A percentile compares a stretch with the other conserved stretches of the same genome.
Conservation (phyloP, 140 eudicot species). For the Stevia rebaudiana region DNA sequence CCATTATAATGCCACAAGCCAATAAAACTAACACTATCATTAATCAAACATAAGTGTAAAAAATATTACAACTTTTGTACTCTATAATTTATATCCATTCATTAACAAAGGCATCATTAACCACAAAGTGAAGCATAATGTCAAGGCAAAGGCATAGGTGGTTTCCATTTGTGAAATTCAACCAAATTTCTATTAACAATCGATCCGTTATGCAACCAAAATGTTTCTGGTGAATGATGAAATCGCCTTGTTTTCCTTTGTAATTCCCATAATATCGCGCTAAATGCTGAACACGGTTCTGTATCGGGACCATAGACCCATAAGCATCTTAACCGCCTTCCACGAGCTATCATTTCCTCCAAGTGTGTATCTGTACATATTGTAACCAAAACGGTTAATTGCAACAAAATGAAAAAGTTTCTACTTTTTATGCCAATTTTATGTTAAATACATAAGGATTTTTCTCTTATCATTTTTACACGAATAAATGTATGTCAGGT, state of each 20-base stretch:
- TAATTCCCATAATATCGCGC: conserved; percentile 83
- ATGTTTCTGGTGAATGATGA: conserved; percentile 87
- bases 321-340: conserved; percentile 75
- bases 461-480: too few species aligned
- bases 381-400: neutral
- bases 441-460: too few species aligned
- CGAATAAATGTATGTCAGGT: too few species aligned
- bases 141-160: conserved; percentile 90
- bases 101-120: conserved; percentile 1
- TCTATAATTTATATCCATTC: conserved; percentile 4
- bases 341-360: conserved; percentile 79
- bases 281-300: conserved; percentile 75
- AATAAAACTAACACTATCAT: conserved; percentile 1
- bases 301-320: conserved; percentile 76
- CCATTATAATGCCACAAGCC: conserved; percentile 8
- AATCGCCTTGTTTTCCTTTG: conserved; percentile 82
- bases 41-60: neutral
- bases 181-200: conserved; percentile 65
- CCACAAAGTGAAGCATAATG: neutral
- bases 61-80: conserved; percentile 4
- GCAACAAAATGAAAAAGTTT: too few species aligned
- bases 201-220: conserved; percentile 90
- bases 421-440: too few species aligned
- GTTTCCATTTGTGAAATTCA: conserved; percentile 72
- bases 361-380: conserved; percentile 51